A percentile compares a stretch with the other conserved stretches of the same genome.
Conservation (phyloP, 768 basidiomycete genomes). For the Suillus ampliporus region DNA sequence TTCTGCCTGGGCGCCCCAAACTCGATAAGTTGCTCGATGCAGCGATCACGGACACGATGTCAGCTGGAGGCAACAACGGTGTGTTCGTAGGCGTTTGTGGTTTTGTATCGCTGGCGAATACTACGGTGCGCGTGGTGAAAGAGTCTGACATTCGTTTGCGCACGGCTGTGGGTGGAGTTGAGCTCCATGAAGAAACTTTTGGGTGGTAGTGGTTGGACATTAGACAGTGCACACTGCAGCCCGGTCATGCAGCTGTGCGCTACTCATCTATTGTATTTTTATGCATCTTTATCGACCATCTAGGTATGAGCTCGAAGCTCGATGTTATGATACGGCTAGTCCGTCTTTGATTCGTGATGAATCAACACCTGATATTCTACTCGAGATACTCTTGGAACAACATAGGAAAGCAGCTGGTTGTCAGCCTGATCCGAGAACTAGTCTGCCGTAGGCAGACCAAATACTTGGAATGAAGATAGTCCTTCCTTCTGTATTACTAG, state of each 20-base stretch:
- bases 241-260: not conserved
- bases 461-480: too few species aligned
- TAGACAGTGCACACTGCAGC: too few species aligned
- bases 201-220: slow-evolving; percentile 28
- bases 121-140: slow-evolving; percentile 41
- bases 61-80: slow-evolving; percentile 42
- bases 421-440: too few species aligned
- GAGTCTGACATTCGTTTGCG: slow-evolving; percentile 37
- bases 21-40: slow-evolving; percentile 52
- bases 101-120: slow-evolving; percentile 44
- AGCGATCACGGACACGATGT: slow-evolving; percentile 51
- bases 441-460: too few species aligned
- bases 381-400: too few species aligned
- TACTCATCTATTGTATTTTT: not conserved
- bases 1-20: slow-evolving; percentile 62
- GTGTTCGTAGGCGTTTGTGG: slow-evolving; percentile 51
- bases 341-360: too few species aligned
- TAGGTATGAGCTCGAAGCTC: too few species aligned
- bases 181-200: slow-evolving; percentile 46
- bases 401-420: too few species aligned
- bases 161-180: slow-evolving; percentile 45
- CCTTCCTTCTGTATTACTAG: too few species aligned
- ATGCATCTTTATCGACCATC: slow-evolving; percentile 31
- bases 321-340: too few species aligned
- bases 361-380: too few species aligned